These are phyloP conservation scores for Ganoderma leucocontextum DNA, from an alignment of 1,284 basidiomycete species.

Conservation along the genomic window DNA sequence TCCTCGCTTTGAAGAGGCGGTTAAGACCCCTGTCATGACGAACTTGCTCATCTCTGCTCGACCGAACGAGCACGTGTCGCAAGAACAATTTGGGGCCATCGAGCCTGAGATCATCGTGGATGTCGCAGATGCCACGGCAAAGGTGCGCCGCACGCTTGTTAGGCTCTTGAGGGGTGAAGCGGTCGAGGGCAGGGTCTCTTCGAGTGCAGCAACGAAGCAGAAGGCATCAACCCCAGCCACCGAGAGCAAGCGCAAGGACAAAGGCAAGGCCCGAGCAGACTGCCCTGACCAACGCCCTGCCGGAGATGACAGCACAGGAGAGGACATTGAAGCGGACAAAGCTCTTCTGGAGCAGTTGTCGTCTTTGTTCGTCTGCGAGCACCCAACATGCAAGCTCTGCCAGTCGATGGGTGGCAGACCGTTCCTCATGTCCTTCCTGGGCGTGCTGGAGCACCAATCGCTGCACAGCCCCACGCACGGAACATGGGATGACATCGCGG, in stretches of 20 bases:
- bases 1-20: not conserved
- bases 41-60: not conserved
- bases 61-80: not conserved
- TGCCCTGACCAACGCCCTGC: not conserved
- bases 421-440: not conserved
- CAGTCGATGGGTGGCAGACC: not conserved
- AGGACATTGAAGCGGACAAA: not conserved
- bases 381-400: not conserved
- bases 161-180: not conserved
- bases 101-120: not conserved
- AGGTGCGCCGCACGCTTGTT: not conserved
- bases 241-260: not conserved
- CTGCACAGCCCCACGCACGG: not conserved
- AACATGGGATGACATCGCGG: not conserved
- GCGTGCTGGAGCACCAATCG: constrained; percentile 4
- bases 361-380: not conserved
- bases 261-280: not conserved
- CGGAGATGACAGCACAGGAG: not conserved
- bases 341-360: not conserved
- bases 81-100: not conserved
- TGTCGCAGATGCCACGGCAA: not conserved
- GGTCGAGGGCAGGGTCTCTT: not conserved
- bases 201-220: not conserved
- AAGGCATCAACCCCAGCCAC: too few species aligned
- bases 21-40: not conserved